Evolutionary conservation across 768 basidiomycete genomes (phyloP), one percentile per base, ranked within the genome.

Genomic region (Terana coerulea): DNA sequence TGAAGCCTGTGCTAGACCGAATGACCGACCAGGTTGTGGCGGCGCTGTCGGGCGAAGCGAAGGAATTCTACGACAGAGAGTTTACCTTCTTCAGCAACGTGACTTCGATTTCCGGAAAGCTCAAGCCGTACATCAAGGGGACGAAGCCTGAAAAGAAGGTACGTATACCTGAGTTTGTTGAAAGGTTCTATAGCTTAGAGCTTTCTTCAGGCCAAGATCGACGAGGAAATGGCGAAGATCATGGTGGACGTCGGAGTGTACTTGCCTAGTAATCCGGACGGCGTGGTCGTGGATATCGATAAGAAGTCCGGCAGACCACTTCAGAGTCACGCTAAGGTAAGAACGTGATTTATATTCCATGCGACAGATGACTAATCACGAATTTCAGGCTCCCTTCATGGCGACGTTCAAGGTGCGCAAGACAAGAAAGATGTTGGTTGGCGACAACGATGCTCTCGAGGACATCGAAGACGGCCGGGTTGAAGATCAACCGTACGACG

Each of bases 191-290:
- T 52, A 46, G 44, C 17, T 19, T 15, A 39, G 3, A 10, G 21
- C 51, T 61, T 31, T 21, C 2, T 48, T 33, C 50, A 95, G 93
- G 93, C 91, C 2, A 99, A 98, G 72, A 99, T 99, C 50, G 97
- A 99, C 64, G 95, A 98, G 67, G 95, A 98, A 67, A 99, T 99
- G 95, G 90, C 88, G 2, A 95, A 94, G 71, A 93, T 99, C 47
- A 70, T 73, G 35, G 90, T 99, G 12, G 89, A 95, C 37, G 77
- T 90, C n/a, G 97, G 97, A 10, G 95, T 99, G 10, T 99, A 98
- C 64, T 73, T 99, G 19, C 97, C 97, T 0, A 95, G 91, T 63
- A 98, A 99, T 64, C 97, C 97, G 0, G 95, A 99, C 59, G 97
- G 97, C 30, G 79, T 84, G 44, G 94, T 99, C 8, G 81, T 98